phyloP scores from a whole-genome alignment of 306 rosid genomes.

The Leucaena leucocephala region DNA sequence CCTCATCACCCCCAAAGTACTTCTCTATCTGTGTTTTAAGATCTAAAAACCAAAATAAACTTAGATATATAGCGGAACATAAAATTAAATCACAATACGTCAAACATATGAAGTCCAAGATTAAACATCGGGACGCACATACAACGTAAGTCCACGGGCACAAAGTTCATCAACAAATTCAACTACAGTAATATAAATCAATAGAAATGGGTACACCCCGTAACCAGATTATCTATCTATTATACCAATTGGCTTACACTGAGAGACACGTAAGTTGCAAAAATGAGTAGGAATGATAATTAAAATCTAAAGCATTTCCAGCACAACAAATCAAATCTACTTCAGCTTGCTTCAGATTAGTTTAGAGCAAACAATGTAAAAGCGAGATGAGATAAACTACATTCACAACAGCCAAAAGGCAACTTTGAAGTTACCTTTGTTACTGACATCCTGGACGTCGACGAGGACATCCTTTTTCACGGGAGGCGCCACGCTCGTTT shows the following conservation, averaged over 20 bases:
- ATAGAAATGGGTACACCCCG: background rate
- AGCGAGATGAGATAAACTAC: background rate
- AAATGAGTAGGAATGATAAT: background rate
- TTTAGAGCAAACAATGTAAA: background rate
- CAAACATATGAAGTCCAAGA: background rate
- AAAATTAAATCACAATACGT: background rate
- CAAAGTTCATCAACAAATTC: background rate
- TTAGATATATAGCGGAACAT: background rate
- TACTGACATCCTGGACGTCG: constrained; percentile 46
- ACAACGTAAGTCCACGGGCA: background rate
- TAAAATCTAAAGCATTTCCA: background rate
- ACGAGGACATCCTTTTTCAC: constrained; percentile 28
- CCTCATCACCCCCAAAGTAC: constrained; percentile 77
- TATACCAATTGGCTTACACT: background rate
- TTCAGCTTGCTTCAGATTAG: background rate
- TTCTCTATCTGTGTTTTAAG: constrained; percentile 59
- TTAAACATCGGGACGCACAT: background rate
- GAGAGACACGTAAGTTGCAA: background rate
- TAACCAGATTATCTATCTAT: background rate
- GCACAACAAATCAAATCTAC: background rate
- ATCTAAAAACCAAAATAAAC: constrained; percentile 44
- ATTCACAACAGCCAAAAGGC: constrained; percentile 1
- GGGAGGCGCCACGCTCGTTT: constrained; percentile 20
- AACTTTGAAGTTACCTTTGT: constrained; percentile 54
- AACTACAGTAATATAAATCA: background rate